Evolutionary conservation across 1,284 basidiomycete genomes (phyloP).

Genomic region (Psilocybe mexicana): DNA sequence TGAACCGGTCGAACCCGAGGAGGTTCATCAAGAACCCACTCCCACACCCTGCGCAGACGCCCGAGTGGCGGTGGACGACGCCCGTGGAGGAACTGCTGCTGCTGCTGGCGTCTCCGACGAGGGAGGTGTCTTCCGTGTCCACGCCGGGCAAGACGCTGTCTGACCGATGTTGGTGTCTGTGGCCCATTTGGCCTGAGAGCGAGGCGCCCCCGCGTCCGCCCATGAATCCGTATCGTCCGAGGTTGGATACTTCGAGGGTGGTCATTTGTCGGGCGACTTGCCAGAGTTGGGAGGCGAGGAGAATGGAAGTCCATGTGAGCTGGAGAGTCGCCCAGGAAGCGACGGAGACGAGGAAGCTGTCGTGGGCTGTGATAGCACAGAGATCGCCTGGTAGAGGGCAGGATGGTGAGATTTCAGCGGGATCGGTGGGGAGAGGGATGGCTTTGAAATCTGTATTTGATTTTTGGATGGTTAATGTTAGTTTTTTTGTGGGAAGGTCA

Average conservation of each 20-base stretch:
- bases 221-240: slow-evolving; percentile 96
- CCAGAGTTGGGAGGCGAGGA: slow-evolving; percentile 87
- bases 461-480: neutral
- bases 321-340: slow-evolving; percentile 88
- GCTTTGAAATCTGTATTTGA: slow-evolving; percentile 50
- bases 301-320: slow-evolving; percentile 89
- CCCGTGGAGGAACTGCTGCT: slow-evolving; percentile 20
- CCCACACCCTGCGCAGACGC: slow-evolving; percentile 39
- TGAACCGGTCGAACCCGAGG: slow-evolving; percentile 92
- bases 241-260: slow-evolving; percentile 93
- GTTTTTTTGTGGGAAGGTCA: neutral
- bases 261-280: slow-evolving; percentile 95
- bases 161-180: slow-evolving; percentile 49
- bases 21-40: slow-evolving; percentile 82
- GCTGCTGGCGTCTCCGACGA: slow-evolving; percentile 30
- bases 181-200: slow-evolving; percentile 70
- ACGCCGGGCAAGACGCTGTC: slow-evolving; percentile 30
- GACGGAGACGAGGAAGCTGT: slow-evolving; percentile 85
- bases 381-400: slow-evolving; percentile 73
- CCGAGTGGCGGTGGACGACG: slow-evolving; percentile 33
- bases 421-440: slow-evolving; percentile 38
- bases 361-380: slow-evolving; percentile 70
- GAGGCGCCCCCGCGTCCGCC: slow-evolving; percentile 85
- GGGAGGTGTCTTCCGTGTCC: slow-evolving; percentile 39
- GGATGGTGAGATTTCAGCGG: slow-evolving; percentile 48